Conservation (phyloP, 495 filamentous ascomycete species). For the Podospora tetraspora region DNA sequence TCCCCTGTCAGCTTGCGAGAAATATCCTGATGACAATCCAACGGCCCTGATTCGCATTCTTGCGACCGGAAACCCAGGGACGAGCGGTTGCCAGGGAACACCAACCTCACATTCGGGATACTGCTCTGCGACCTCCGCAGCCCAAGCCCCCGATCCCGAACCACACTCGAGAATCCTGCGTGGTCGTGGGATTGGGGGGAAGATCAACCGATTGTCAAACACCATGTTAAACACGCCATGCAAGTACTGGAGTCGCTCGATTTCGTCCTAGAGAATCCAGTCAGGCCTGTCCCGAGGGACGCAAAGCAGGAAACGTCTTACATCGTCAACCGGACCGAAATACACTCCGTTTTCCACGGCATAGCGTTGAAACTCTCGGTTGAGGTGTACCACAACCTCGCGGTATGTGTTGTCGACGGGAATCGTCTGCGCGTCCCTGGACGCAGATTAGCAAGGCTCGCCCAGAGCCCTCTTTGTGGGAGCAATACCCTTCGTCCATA, state of each 20-base stretch:
- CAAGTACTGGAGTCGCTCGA: constrained; percentile 65
- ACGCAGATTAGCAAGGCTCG: constrained; percentile 20
- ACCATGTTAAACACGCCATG: constrained; percentile 65
- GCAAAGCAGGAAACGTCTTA: constrained; percentile 37
- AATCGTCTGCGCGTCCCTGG: constrained; percentile 35
- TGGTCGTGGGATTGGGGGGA: constrained; percentile 63
- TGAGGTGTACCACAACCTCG: constrained; percentile 59
- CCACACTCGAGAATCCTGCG: constrained; percentile 72
- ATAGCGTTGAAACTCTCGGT: constrained; percentile 67
- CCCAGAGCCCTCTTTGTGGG: background rate
- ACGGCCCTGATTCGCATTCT: background rate
- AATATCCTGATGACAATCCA: background rate
- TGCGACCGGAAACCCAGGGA: background rate
- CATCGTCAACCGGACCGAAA: constrained; percentile 81
- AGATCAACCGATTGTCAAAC: constrained; percentile 73
- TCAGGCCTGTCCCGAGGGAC: constrained; percentile 13
- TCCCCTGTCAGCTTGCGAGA: constrained; percentile 3
- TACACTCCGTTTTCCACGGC: constrained; percentile 68
- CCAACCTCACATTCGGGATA: constrained; percentile 71
- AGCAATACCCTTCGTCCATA: constrained; percentile 31
- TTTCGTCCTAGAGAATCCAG: constrained; percentile 61
- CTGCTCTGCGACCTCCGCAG: constrained; percentile 47
- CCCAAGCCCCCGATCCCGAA: constrained; percentile 57
- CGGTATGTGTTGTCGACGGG: constrained; percentile 56
- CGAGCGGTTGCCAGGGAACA: constrained; percentile 10